Base-by-base conservation (phyloP, 345 rosid genomes). In the Camelina neglecta region DNA sequence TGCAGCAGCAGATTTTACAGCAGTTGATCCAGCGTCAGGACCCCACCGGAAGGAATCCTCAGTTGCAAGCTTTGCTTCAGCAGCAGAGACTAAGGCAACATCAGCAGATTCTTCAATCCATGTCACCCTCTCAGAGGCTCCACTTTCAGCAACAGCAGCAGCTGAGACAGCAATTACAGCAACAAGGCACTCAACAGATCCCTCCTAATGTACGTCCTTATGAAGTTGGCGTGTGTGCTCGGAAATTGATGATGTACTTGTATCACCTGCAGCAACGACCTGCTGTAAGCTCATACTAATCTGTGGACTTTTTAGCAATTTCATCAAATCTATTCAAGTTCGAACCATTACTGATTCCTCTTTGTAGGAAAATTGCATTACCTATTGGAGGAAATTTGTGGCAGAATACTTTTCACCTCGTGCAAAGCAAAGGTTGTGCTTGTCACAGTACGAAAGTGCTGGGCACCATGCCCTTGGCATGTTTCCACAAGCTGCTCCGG, bases 351-450 rank as follows among this genome's bases (percentile, higher is more conserved):
- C 56, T 62, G 56, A 35, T 84, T 48, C 60, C 47, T 68, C 18
- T 75, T 72, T 49, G 29, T 80, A 95, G 99, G 99, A 88, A 42
- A 94, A 92, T 85, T 71, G 88, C 65, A 86, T 92, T 67, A 93
- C 93, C 16, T 95, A 90, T 66, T 95, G 99, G 99, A 89, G 96
- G 82, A 90, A 92, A 79, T 88, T 95, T 73, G 97, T 95, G 66
- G 81, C 93, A 4, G 97, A 89, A 76, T 95, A 95, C 79, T 95
- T 87, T 82, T 88, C 99, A 42, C 97, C 97, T 62, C 89, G 90
- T 59, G 97, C 97, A 45, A 92, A 92, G 93, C 88, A 95, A 84
- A 88, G 96, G 65, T 85, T 96, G 89, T 95, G 99, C 81, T 83
- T 95, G 82, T 92, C 99, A 35, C 79, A 80, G 67, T 95, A 90